phyloP scores from a whole-genome alignment of 108 stramenopile genomes.

The Fragilariopsis cylindrus region DNA sequence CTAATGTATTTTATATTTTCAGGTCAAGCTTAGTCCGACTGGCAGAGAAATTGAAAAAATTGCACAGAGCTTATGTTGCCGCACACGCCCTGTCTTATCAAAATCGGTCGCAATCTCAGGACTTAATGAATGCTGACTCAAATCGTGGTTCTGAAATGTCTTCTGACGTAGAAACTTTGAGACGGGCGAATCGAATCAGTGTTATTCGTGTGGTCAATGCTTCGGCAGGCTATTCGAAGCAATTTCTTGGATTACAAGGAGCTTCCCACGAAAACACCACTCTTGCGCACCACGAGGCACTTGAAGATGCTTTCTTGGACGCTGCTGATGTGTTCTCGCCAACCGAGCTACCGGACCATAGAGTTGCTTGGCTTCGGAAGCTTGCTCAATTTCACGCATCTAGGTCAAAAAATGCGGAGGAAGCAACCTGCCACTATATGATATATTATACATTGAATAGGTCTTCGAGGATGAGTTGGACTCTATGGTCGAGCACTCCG shows the following conservation, averaged over 20 bases:
- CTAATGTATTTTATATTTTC: neutral
- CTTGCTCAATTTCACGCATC: slow-evolving; percentile 84
- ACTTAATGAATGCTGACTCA: slow-evolving; percentile 20
- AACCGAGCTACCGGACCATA: slow-evolving; percentile 82
- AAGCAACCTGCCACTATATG: slow-evolving; percentile 82
- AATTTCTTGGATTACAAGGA: slow-evolving; percentile 79
- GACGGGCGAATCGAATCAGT: slow-evolving; percentile 68
- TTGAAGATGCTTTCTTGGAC: slow-evolving; percentile 83
- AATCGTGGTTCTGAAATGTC: slow-evolving; percentile 1
- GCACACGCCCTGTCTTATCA: slow-evolving; percentile 79
- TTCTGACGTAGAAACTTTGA: slow-evolving; percentile 47
- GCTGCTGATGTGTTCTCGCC: slow-evolving; percentile 89
- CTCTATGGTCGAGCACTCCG: slow-evolving; percentile 82
- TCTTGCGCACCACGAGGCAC: slow-evolving; percentile 80
- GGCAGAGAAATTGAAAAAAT: slow-evolving; percentile 81
- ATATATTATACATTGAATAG: slow-evolving; percentile 75
- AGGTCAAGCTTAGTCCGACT: slow-evolving; percentile 55
- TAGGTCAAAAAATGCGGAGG: slow-evolving; percentile 78
- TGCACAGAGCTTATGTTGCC: slow-evolving; percentile 84
- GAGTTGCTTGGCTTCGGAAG: slow-evolving; percentile 81
- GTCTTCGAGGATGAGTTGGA: slow-evolving; percentile 70
- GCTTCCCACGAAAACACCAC: slow-evolving; percentile 40
- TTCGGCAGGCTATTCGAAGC: slow-evolving; percentile 76
- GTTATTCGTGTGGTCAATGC: slow-evolving; percentile 79
- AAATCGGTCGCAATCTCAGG: slow-evolving; percentile 26